Evolutionary conservation across 2,329 filamentous ascomycete species (phyloP), one percentile per base, ranked within the genome.

Genomic region (Aspergillus luchuensis): DNA sequence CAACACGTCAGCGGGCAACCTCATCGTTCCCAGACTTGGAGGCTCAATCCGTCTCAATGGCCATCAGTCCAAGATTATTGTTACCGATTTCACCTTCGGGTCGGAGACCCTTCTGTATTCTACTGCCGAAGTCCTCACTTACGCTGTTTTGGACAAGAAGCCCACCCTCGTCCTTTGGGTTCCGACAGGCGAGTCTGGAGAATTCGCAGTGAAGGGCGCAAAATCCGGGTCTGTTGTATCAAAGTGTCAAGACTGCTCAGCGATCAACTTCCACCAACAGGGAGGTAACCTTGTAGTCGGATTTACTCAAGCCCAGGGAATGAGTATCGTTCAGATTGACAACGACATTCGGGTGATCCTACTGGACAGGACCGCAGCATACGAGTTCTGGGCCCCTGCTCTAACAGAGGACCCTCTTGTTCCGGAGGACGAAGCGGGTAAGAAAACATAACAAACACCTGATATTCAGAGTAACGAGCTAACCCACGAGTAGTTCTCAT

Each of bases 1-100:
- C 8, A 81, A 80, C 48, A 88, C 86, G 0, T 87, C 85, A 0
- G 75, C 76, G 15, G 86, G 86, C 1, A 72, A 78, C 5, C 62
- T 87, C 8, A 83, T 80, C 0, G 78, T 89, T 13, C 85, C 86
- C 1, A 81, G 82, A 58, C 76, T 81, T 49, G 79, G 76, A 2
- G 77, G 76, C 0, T 69, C 72, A 0, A 81, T 87, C 48, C 76
- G 81, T 5, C 78, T 89, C 43, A 82, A 87, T 58, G 87, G 87
- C 1, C 83, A 87, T 39, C 83, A 87, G 58, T 82, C 85, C 7
- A 88, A 88, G 76, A 84, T 89, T 15, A 71, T 88, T 3, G 83
- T 85, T 0, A 85, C 85, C 0, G 86, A 88, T 64, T 89, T 87
- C 59, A 70, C 64, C 1, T 81, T 87, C 41, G 86, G 85, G 1